Evolutionary conservation across 306 rosid species (phyloP).

Genomic region (Pachyrhizus erosus): DNA sequence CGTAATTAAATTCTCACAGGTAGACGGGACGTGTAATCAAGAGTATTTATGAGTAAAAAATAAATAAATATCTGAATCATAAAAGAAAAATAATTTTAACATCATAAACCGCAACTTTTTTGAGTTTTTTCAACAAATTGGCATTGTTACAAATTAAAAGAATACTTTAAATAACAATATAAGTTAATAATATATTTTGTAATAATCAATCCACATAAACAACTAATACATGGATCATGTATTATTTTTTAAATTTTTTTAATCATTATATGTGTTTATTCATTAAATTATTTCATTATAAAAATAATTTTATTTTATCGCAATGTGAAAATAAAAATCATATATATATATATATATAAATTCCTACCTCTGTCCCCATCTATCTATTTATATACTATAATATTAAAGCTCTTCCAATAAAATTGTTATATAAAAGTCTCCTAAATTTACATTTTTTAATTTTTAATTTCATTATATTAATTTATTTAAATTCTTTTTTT

Average conservation of each 20-base stretch:
- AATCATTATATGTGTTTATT: no score
- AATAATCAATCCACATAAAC: neutral
- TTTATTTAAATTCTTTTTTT: neutral
- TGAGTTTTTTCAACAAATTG: neutral
- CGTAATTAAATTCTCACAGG: no score
- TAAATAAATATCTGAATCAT: neutral
- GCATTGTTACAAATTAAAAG: neutral
- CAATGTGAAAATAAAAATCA: no score
- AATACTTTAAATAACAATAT: no score
- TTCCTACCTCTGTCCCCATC: neutral
- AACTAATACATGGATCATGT: neutral
- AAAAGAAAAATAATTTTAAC: neutral
- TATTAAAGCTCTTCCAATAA: neutral
- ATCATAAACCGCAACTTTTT: neutral
- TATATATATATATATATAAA: no score
- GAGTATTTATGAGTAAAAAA: no score
- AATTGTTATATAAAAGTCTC: neutral
- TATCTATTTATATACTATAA: no score
- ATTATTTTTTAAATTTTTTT: neutral
- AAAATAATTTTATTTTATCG: no score
- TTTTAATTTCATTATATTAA: neutral
- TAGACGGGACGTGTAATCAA: no score
- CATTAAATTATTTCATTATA: no score
- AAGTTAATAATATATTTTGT: neutral
- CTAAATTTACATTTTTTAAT: no score